These are phyloP conservation scores for Sordariomycetes sp. DNA, from an alignment of 2,329 filamentous ascomycete genomes.

Conservation along the genomic window DNA sequence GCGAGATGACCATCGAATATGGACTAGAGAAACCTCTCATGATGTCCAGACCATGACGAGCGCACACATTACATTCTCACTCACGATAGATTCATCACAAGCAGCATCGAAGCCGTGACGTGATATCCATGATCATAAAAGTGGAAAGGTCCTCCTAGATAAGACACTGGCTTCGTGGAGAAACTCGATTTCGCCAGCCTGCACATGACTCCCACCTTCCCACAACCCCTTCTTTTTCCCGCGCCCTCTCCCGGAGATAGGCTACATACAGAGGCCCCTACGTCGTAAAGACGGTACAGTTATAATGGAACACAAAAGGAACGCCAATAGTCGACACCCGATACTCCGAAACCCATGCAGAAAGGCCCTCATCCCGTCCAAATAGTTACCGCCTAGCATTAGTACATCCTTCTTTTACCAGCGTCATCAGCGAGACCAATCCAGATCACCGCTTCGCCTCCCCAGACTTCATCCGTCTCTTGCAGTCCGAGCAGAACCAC, in stretches of 20 bases:
- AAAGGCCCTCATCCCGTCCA: constrained; percentile 5
- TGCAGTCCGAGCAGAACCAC: constrained; percentile 75
- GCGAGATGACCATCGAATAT: neutral
- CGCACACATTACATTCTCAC: too few species aligned
- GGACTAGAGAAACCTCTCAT: neutral
- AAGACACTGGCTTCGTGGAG: too few species aligned
- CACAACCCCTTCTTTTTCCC: neutral
- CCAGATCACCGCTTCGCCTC: constrained; percentile 28
- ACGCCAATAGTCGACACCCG: neutral
- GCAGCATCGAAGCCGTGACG: too few species aligned
- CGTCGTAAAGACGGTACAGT: too few species aligned
- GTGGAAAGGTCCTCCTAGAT: too few species aligned
- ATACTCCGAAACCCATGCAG: neutral
- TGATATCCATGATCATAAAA: too few species aligned
- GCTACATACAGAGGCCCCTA: too few species aligned
- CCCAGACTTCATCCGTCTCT: constrained; percentile 45
- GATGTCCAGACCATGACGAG: neutral
- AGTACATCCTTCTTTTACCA: neutral
- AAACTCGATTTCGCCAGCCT: too few species aligned
- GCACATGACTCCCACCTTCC: neutral
- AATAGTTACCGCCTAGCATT: neutral
- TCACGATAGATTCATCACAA: too few species aligned
- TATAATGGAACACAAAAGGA: neutral
- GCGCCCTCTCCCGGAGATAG: too few species aligned
- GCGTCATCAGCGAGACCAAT: neutral